Evolutionary conservation across 2,329 filamentous ascomycete genomes (phyloP).

Genomic region (Pseudocercospora cruenta): DNA sequence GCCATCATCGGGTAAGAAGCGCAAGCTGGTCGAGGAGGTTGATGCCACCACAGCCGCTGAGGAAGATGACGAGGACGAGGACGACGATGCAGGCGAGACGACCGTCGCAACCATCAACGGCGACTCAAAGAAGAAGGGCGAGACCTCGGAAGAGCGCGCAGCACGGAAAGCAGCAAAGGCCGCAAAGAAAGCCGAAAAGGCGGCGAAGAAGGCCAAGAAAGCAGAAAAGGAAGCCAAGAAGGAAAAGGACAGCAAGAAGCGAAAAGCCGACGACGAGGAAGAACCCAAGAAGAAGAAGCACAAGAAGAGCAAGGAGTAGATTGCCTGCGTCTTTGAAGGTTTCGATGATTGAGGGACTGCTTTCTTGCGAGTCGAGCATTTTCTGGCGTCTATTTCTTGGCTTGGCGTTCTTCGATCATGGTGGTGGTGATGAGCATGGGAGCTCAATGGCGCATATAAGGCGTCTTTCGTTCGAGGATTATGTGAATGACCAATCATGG

Average conservation of each 20-base stretch:
- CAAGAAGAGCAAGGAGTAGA: constrained; percentile 33
- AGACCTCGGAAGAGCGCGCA: constrained; percentile 17
- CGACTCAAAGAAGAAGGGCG: constrained; percentile 53
- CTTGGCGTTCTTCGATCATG: not conserved
- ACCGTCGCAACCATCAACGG: constrained; percentile 29
- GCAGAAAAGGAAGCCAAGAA: constrained; percentile 58
- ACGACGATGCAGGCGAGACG: constrained; percentile 33
- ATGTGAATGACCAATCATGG: not conserved
- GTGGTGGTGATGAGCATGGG: not conserved
- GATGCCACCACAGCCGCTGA: constrained; percentile 45
- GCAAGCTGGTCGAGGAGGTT: constrained; percentile 54
- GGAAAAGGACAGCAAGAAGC: constrained; percentile 51
- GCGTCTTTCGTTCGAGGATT: not conserved
- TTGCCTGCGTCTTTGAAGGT: not conserved
- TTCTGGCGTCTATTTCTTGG: constrained; percentile 6
- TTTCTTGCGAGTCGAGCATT: not conserved
- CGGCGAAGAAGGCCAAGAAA: constrained; percentile 39
- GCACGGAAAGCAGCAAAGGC: constrained; percentile 21
- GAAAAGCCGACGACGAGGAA: constrained; percentile 27
- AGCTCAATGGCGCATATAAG: not conserved
- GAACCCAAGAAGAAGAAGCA: constrained; percentile 32
- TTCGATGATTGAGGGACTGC: not conserved
- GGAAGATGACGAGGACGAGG: constrained; percentile 45
- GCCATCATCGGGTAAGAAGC: constrained; percentile 47
- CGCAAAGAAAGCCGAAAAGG: constrained; percentile 42